A percentile compares a stretch with the other conserved stretches of the same genome.
These are phyloP conservation scores for Sphaerulina populicola DNA, from an alignment of 2,329 filamentous ascomycete species.

Conservation along the genomic window DNA sequence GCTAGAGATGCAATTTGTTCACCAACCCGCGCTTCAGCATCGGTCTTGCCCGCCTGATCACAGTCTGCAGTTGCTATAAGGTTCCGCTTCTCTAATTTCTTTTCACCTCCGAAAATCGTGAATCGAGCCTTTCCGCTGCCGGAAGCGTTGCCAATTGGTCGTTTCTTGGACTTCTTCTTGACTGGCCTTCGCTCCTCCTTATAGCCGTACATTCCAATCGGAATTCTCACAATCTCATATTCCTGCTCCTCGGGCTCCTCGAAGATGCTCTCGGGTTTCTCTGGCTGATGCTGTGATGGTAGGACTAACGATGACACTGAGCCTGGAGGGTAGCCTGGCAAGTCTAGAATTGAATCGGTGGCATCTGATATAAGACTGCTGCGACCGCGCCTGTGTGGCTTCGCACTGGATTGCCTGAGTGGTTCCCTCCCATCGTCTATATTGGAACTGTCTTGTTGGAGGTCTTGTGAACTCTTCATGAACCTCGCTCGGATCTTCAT, in stretches of 20 bases:
- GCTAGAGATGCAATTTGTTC: too few relatives aligned
- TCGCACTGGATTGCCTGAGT: constrained; percentile 7
- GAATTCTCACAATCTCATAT: constrained; percentile 6
- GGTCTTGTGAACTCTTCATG: neutral
- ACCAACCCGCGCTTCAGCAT: too few relatives aligned
- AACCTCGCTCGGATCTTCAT: constrained; percentile 6
- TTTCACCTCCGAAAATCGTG: neutral
- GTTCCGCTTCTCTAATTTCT: neutral
- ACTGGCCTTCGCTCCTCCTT: neutral
- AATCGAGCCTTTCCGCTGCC: too few relatives aligned
- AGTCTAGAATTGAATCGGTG: neutral
- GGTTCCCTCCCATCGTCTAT: neutral
- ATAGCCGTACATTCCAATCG: constrained; percentile 11
- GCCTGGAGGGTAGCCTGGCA: neutral
- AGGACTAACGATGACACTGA: neutral
- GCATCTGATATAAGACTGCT: neutral
- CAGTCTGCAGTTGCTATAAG: neutral
- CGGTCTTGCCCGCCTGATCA: too few relatives aligned
- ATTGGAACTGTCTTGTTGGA: neutral
- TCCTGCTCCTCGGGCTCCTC: neutral
- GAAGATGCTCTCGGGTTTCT: neutral
- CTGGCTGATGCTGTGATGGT: neutral
- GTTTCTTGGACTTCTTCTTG: constrained; percentile 2
- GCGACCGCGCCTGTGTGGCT: constrained; percentile 1
- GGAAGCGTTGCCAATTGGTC: too few relatives aligned